Percentiles rank a stretch among this genome's conserved stretches.
Conservation (phyloP, 257 asterid genomes). For the Solanum dulcamara region DNA sequence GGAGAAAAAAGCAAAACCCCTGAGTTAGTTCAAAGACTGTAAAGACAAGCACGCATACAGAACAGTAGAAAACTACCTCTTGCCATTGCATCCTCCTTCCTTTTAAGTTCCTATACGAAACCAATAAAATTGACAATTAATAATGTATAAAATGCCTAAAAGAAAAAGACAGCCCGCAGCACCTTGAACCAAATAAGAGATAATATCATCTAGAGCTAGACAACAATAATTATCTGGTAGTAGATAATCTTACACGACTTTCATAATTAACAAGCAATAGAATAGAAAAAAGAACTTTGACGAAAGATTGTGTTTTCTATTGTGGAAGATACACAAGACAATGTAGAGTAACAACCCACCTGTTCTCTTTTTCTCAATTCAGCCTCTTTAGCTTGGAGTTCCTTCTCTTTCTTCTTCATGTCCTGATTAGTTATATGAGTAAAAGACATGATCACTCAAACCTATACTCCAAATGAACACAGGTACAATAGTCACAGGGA, state of each 20-base stretch:
- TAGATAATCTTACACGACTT: not conserved
- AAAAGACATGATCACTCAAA: not conserved
- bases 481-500: not conserved
- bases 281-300: not conserved
- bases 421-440: conserved; percentile 31
- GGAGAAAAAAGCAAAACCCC: not conserved
- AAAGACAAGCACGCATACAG: not conserved
- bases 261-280: not conserved
- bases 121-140: conserved; percentile 5
- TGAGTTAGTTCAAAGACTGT: not conserved
- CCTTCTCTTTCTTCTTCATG: conserved; percentile 59
- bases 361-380: conserved; percentile 74
- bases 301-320: not conserved
- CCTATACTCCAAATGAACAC: not conserved
- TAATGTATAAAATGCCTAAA: not conserved
- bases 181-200: not conserved
- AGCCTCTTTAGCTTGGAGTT: conserved; percentile 85
- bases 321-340: not conserved
- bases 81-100: conserved; percentile 62
- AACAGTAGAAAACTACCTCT: conserved; percentile 37
- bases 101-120: conserved; percentile 60
- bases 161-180: not conserved
- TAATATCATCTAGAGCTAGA: not conserved
- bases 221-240: not conserved
- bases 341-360: conserved; percentile 23